phyloP scores from a whole-genome alignment of 1,284 basidiomycete genomes.

The Sanghuangporus weigelae region DNA sequence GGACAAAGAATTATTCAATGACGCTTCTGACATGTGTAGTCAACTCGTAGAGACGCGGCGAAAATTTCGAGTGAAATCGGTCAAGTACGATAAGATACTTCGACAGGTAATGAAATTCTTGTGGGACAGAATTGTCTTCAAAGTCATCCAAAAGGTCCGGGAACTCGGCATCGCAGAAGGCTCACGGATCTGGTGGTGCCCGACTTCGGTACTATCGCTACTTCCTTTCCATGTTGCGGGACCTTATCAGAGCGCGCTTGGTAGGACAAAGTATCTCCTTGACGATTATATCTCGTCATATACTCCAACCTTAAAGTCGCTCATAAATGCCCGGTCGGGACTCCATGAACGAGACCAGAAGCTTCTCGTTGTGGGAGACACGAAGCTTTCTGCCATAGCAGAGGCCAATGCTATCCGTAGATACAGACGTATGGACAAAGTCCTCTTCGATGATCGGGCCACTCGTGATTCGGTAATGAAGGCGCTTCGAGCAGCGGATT shows the following conservation, averaged over 20 bases:
- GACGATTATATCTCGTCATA: constrained; percentile 35
- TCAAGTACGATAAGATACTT: constrained; percentile 19
- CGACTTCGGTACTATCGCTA: constrained; percentile 28
- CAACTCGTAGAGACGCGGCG: not conserved
- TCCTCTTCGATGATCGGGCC: not conserved
- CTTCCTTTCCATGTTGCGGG: constrained; percentile 33
- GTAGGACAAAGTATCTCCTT: constrained; percentile 19
- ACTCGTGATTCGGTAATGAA: not conserved
- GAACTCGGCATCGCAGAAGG: constrained; percentile 17
- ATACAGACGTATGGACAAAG: not conserved
- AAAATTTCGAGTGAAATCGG: not conserved
- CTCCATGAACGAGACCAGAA: not conserved
- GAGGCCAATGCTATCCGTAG: not conserved
- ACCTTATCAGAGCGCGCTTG: not conserved
- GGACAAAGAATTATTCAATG: not conserved
- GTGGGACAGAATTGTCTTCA: constrained; percentile 31
- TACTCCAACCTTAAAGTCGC: constrained; percentile 30
- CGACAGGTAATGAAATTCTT: constrained; percentile 25
- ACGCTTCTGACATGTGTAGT: not conserved
- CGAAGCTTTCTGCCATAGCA: not conserved
- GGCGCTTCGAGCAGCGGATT: not conserved
- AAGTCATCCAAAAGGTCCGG: constrained; percentile 25
- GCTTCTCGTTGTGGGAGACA: not conserved
- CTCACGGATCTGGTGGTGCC: constrained; percentile 42
- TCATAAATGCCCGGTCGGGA: constrained; percentile 21